Conservation (phyloP, 495 filamentous ascomycete genomes). For the Lophiostoma macrostomum region DNA sequence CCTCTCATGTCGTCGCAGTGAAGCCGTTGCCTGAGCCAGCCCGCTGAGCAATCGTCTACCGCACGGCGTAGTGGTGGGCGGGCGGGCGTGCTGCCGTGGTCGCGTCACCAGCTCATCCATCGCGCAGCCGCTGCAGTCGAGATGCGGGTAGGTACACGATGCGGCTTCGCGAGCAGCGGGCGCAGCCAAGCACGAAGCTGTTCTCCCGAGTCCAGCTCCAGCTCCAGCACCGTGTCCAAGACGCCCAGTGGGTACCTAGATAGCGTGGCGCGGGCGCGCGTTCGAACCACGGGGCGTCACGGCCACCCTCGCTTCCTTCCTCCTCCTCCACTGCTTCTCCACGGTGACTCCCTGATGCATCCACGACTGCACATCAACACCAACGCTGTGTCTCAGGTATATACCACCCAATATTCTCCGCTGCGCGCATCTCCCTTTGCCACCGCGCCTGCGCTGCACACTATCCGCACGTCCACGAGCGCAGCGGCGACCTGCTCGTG, state of each 20-base stretch:
- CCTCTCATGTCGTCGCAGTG: neutral
- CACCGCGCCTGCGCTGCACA: conserved; percentile 20
- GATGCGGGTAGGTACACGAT: conserved; percentile 6
- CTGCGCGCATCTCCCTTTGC: conserved; percentile 22
- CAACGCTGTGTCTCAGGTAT: conserved; percentile 18
- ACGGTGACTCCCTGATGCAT: no score
- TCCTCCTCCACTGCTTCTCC: neutral
- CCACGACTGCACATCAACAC: no score
- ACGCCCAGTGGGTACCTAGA: no score
- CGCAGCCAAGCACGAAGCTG: conserved; percentile 13
- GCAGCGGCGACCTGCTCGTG: conserved; percentile 14
- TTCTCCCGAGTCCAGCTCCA: conserved; percentile 12
- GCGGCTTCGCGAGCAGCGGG: neutral
- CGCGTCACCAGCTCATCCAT: no score
- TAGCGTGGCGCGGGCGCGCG: no score
- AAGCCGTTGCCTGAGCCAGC: no score
- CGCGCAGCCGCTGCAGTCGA: conserved; percentile 11
- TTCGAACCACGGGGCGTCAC: neutral
- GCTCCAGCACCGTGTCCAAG: no score
- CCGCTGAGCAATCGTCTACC: no score
- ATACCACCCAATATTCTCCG: conserved; percentile 16
- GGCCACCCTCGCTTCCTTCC: conserved; percentile 1
- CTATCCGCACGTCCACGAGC: conserved; percentile 21
- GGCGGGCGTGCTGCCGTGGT: no score
- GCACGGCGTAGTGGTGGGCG: neutral